These are phyloP conservation scores for Penicillium cinerascens DNA, from an alignment of 495 filamentous ascomycete genomes.

Conservation along the genomic window DNA sequence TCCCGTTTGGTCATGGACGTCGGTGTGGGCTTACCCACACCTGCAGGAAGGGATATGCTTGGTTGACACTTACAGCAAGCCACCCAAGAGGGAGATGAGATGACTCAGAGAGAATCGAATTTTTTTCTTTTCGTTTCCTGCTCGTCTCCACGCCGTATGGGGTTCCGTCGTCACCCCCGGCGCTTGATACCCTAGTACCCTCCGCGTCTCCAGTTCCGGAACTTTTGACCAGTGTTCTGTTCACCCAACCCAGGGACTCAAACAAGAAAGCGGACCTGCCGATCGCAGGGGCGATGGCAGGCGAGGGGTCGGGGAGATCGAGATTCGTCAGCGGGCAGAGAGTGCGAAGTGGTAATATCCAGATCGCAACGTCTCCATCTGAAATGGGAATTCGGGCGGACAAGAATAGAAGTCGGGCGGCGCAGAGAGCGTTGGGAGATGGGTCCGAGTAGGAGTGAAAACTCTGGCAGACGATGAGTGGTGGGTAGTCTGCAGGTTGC, in stretches of 20 bases:
- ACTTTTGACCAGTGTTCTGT: background rate
- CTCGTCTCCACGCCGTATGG: background rate
- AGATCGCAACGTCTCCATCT: slow-evolving; percentile 30
- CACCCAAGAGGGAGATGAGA: slow-evolving; percentile 2
- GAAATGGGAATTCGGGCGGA: slow-evolving; percentile 23
- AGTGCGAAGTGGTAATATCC: slow-evolving; percentile 20
- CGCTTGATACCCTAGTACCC: background rate
- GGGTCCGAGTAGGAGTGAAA: slow-evolving; percentile 2
- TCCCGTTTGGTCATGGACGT: slow-evolving; percentile 9
- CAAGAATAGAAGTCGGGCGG: slow-evolving; percentile 17
- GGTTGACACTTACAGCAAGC: slow-evolving; percentile 9
- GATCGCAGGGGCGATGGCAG: slow-evolving; percentile 32
- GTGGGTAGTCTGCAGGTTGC: slow-evolving; percentile 23
- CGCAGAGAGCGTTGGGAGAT: slow-evolving; percentile 15
- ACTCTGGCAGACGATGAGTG: slow-evolving; percentile 16
- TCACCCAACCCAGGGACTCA: slow-evolving; percentile 14
- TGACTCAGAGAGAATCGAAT: slow-evolving; percentile 9
- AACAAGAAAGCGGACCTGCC: slow-evolving; percentile 25
- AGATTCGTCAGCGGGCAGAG: slow-evolving; percentile 26
- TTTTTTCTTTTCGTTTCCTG: slow-evolving; percentile 1
- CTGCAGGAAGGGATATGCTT: slow-evolving; percentile 8
- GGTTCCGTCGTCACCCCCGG: background rate
- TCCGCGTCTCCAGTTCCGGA: background rate
- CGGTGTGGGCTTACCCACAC: slow-evolving; percentile 6
- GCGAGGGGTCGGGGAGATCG: slow-evolving; percentile 1